Conservation (phyloP, 129 eudicot genomes). For the Chrysanthemum lavandulifolium region DNA sequence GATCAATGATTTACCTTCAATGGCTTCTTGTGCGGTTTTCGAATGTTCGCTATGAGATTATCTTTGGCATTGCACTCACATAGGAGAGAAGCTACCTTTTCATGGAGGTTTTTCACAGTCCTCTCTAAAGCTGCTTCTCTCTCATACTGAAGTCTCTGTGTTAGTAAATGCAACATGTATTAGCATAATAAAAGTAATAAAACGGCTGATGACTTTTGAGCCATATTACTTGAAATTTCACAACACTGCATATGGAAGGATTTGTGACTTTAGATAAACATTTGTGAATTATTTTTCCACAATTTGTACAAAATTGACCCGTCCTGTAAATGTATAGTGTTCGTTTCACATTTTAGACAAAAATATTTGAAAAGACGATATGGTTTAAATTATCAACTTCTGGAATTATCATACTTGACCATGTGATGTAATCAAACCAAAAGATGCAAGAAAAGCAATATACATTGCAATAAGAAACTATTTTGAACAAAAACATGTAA, state of each 20-base stretch:
- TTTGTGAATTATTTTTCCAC: not conserved
- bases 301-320: not conserved
- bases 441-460: not conserved
- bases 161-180: conserved; percentile 20
- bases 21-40: conserved; percentile 54
- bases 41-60: conserved; percentile 39
- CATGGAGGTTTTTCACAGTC: conserved; percentile 52
- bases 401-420: not conserved
- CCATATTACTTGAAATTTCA: not conserved
- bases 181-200: not conserved
- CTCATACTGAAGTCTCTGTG: conserved; percentile 46
- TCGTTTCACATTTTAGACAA: not conserved
- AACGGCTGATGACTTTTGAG: not conserved
- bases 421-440: not conserved
- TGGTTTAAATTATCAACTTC: not conserved
- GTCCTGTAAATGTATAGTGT: not conserved
- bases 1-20: conserved; percentile 46
- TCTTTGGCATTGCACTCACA: conserved; percentile 68
- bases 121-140: conserved; percentile 59
- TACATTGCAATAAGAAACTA: not conserved
- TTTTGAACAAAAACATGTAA: not conserved
- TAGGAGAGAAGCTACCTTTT: conserved; percentile 57
- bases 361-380: not conserved
- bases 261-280: not conserved
- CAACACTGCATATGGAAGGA: not conserved